Conservation (phyloP, 1,284 basidiomycete genomes). For the Cutaneotrichosporon sp. region DNA sequence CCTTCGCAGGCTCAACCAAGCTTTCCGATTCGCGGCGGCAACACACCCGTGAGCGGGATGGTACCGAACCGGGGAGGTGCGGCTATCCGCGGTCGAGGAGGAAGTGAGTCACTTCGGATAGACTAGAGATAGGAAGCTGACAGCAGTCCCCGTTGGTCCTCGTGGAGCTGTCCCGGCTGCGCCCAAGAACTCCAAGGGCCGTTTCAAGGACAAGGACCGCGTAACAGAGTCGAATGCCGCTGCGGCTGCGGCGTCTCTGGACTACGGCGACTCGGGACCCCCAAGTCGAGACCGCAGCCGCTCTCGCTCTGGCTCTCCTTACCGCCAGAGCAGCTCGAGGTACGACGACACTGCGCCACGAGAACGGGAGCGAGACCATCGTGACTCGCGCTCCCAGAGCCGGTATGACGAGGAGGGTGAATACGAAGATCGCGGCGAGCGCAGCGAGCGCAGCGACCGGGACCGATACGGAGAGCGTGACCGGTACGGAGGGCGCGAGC, state of each 20-base stretch:
- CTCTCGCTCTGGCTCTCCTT: constrained; percentile 10
- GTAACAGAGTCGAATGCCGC: constrained; percentile 35
- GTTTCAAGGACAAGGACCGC: constrained; percentile 49
- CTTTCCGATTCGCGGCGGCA: constrained; percentile 6
- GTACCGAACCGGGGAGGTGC: constrained; percentile 25
- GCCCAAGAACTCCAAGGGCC: constrained; percentile 42
- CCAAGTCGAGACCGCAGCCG: constrained; percentile 22
- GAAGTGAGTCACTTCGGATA: constrained; percentile 28
- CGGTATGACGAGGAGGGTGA: constrained; percentile 24
- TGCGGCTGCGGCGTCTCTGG: constrained; percentile 28
- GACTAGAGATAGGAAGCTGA: neutral
- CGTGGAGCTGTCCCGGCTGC: constrained; percentile 30
- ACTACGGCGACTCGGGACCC: constrained; percentile 39
- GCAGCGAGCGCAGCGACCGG: constrained; percentile 17
- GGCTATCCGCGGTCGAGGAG: constrained; percentile 38
- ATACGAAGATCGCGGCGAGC: constrained; percentile 20
- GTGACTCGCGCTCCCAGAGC: constrained; percentile 17
- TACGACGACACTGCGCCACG: constrained; percentile 18
- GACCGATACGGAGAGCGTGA: constrained; percentile 16
- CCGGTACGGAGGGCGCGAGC: constrained; percentile 16
- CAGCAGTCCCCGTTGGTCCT: constrained; percentile 41
- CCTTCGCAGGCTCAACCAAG: constrained; percentile 16
- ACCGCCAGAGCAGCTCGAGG: constrained; percentile 16
- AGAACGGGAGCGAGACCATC: constrained; percentile 17
- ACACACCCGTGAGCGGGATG: constrained; percentile 27